Evolutionary conservation across 768 basidiomycete genomes (phyloP), one percentile per base, ranked within the genome.

Genomic region (Flagelloscypha sp.): DNA sequence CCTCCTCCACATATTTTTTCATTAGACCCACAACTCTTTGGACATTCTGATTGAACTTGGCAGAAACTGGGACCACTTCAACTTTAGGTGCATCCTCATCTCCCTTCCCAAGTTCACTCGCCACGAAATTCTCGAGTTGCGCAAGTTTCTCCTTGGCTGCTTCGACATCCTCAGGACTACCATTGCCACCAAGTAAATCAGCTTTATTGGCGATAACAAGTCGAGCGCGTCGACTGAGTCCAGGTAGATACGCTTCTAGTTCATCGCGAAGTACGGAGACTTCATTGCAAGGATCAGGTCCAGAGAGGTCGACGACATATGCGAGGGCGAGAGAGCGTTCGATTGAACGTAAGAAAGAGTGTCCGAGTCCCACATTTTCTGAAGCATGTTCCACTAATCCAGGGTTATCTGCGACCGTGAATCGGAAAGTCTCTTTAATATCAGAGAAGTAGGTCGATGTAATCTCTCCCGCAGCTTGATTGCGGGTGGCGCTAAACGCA

Each of bases 351-450:
- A 99, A 59, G 66, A 98, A 98, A 1, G 85, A 83, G 57, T 97
- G 90, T 0, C 94, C 95, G 2, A 98, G 72, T 3, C 93, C 95
- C 32, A 89, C 78, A 53, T 94, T 86, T 48, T 88, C 78, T 3
- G 88, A 85, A 3, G 92, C 86, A 10, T 72, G 68, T 7, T 76
- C 72, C 38, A 98, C 79, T 29, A 98, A 76, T 6, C 95, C 95
- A 0, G 95, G 95, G 52, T 97, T 98, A 60, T 99, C 95, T 24
- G 92, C 87, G 45, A 99, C 79, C 10, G 90, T 95, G 66, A 98
- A 95, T 7, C 95, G 75, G 55, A 88, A 82, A 4, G 66, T 59
- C 57, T 98, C 93, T 27, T 65, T 64, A 21, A 74, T 47, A 48
- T 79, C 73, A 40, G 79, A 81, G 24, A 60, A 59, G 47, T 73